Base-by-base conservation (phyloP, 352 stramenopile species). In the Peronosclerospora sorghi region DNA sequence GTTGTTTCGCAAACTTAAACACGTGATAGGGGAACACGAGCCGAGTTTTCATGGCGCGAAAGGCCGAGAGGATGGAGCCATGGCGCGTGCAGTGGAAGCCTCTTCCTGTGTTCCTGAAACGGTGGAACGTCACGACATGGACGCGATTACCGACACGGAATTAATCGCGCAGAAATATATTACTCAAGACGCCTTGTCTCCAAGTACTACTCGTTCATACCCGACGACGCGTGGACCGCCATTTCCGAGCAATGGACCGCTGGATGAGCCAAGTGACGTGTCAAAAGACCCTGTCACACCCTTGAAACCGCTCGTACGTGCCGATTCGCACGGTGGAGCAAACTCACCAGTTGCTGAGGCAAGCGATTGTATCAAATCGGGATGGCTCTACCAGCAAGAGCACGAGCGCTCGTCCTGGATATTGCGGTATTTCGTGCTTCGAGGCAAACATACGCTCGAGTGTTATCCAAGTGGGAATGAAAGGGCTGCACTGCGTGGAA, bases 321-420 rank as follows among this genome's bases (percentile, higher is more conserved):
- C 28, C 7, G 51, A 55, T 28, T 15, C 19, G 19, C 20, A 59
- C 32, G 34, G 36, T 26, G 41, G 21, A 5, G 52, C 53, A 34
- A 36, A 7, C 9, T 32, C 41, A 10, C 43, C 53, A 48, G n/a
- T 21, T 10, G 20, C 30, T 39, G 27, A 32, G 9, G 13, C n/a
- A 40, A 34, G 3, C 28, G 14, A 41, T 15, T 39, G 24, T 27
- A 45, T 59, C 8, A 83, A 79, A 38, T 60, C 54, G 4, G 74
- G 74, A 26, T 87, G 74, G 74, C 41, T 87, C n/a, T 62, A 69
- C 35, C 71, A 81, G 38, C 59, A 83, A 62, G 64, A 59, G 6
- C 48, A 49, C 13, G 29, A 61, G 12, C 58, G 62, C 21, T 63
- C 54, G 35, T 69, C 72, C 1, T 85, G 75, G 75, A 84, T 82